Evolutionary conservation across 1,139 yeast species (phyloP), one percentile per base, ranked within the genome.

Genomic region (Taphrina communis): DNA sequence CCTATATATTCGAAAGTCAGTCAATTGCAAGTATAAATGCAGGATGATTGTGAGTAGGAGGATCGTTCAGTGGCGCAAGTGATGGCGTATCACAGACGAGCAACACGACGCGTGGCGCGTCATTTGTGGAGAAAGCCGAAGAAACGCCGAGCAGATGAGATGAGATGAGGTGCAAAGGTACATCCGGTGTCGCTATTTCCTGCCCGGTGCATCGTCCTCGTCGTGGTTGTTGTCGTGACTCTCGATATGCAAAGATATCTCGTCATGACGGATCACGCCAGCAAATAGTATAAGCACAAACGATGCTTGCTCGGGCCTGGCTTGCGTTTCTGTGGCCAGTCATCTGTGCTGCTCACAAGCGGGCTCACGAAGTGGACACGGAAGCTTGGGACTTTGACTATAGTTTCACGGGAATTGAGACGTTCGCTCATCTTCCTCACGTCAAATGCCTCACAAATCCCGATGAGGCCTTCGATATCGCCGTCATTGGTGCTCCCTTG

Each of bases 401-500:
- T 35, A 72, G 75, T 11, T 77, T 75, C 65, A 70, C 74, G 72
- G 94, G 94, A 0, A 82, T 88, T 65, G 83, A 85, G 74, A 86
- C 94, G 0, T 89, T 88, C 81, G 94, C 94, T 6, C 93, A 89
- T 72, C 79, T 88, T 68, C 86, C 86, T 38, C 82, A 84, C 72
- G 80, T 83, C 56, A 80, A 81, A 71, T 89, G 95, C 75, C 80
- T 89, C 44, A 70, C 84, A 8, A 78, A 85, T 63, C 79, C 83
- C 1, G 82, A 81, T 0, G 74, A 77, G 3, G 73, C 78, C 0
- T 88, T 82, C 73, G 95, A 89, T 74, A 82, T 89, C 68, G 95
- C 87, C 0, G 74, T 89, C 31, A 82, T 89, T 71, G 94, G 94
- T 9, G 89, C 87, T 6, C 94, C 94, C 0, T 88, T 88, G 74